Conservation (phyloP, 495 filamentous ascomycete species). For the Xylaria cubensis region DNA sequence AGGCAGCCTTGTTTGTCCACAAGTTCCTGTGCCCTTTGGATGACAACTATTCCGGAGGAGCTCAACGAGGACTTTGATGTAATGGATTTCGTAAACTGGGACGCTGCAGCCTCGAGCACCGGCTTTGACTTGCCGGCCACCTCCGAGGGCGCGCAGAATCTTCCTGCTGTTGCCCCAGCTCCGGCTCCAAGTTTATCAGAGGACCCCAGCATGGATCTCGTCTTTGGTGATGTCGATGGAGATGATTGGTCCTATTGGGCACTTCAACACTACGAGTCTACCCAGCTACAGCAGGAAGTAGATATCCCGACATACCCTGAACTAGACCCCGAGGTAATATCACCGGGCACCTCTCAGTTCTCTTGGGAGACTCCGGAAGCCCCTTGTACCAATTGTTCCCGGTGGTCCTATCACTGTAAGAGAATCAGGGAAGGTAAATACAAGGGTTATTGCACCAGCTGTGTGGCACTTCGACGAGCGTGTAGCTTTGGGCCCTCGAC, state of each 20-base stretch:
- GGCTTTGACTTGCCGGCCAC: constrained; percentile 27
- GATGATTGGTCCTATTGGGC: constrained; percentile 60
- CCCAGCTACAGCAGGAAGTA: constrained; percentile 34
- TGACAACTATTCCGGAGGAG: constrained; percentile 47
- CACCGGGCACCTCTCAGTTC: constrained; percentile 39
- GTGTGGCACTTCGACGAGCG: constrained; percentile 73
- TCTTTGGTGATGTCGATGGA: constrained; percentile 51
- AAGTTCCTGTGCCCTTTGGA: constrained; percentile 33
- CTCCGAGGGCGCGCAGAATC: constrained; percentile 35
- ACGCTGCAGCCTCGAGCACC: constrained; percentile 39
- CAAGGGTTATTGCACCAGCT: constrained; percentile 75
- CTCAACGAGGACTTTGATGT: constrained; percentile 33
- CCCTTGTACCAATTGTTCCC: constrained; percentile 75
- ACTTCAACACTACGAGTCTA: constrained; percentile 51
- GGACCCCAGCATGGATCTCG: constrained; percentile 49
- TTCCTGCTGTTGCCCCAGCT: constrained; percentile 14
- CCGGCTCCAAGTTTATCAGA: constrained; percentile 31
- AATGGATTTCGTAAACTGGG: constrained; percentile 57
- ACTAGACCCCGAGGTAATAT: constrained; percentile 22
- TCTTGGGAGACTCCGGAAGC: constrained; percentile 48
- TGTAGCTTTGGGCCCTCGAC: constrained; percentile 67
- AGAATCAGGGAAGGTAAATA: constrained; percentile 70
- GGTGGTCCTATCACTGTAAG: constrained; percentile 77
- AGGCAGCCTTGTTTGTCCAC: background rate
- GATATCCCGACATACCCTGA: constrained; percentile 28